Conservation (phyloP, 2,329 filamentous ascomycete species). For the Apiospora hydei region DNA sequence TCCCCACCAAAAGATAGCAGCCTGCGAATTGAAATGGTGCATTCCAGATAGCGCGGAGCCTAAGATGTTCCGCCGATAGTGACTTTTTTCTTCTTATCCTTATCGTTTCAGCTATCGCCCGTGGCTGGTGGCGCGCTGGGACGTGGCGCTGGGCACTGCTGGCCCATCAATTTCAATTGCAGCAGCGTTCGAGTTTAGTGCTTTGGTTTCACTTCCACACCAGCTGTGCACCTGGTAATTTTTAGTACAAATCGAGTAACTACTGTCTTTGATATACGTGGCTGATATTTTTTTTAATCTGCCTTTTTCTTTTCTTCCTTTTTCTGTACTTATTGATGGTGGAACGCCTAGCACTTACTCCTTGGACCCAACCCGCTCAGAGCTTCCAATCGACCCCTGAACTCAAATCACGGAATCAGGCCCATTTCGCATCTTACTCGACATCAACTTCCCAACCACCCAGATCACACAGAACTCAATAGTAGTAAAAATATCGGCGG, state of each 20-base stretch:
- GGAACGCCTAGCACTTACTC: background rate
- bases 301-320: no score
- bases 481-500: no score
- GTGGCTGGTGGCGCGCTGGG: background rate
- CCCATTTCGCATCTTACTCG: background rate
- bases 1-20: conserved; percentile 21
- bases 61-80: conserved; percentile 20
- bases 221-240: background rate
- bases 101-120: background rate
- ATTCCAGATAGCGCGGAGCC: conserved; percentile 6
- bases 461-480: background rate
- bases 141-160: background rate
- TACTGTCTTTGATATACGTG: no score
- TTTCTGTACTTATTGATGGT: no score
- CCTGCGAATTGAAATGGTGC: conserved; percentile 22
- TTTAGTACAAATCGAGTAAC: background rate
- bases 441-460: background rate
- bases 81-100: conserved; percentile 9
- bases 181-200: no score
- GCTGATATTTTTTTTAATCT: no score
- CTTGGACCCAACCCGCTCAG: background rate
- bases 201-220: no score
- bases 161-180: no score
- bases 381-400: background rate
- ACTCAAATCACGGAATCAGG: background rate